A percentile compares a stretch with the other conserved stretches of the same genome.
phyloP scores from a whole-genome alignment of 208 protist genomes.

The Acanthamoeba triangularis region DNA sequence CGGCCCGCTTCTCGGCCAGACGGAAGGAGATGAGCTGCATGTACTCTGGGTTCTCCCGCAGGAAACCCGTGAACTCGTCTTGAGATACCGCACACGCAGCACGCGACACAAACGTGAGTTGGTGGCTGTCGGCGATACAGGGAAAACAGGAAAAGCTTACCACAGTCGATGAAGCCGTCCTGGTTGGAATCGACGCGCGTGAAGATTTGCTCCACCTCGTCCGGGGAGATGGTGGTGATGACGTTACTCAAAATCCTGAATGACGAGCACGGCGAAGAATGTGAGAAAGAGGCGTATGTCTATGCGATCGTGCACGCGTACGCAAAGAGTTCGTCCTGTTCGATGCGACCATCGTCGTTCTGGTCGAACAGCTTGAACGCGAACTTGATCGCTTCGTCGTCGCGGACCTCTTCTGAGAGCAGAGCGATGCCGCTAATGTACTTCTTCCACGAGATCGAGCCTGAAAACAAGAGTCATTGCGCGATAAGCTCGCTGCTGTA shows the following conservation, averaged over 20 bases:
- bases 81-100: too few relatives aligned
- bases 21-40: slow-evolving; percentile 69
- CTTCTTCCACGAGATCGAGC: slow-evolving; percentile 51
- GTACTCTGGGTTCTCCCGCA: slow-evolving; percentile 59
- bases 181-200: background rate
- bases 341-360: slow-evolving; percentile 51
- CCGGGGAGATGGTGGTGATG: background rate
- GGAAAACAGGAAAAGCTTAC: background rate
- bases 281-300: background rate
- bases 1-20: background rate
- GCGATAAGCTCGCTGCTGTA: background rate
- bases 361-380: slow-evolving; percentile 55
- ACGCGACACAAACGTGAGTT: background rate
- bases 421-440: slow-evolving; percentile 52
- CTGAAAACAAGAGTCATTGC: background rate
- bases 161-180: slow-evolving; percentile 36
- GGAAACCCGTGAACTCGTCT: slow-evolving; percentile 27
- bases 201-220: slow-evolving; percentile 52
- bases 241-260: slow-evolving; percentile 36
- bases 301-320: background rate
- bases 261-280: background rate
- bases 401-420: slow-evolving; percentile 15
- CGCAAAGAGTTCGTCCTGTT: slow-evolving; percentile 22
- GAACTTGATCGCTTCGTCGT: slow-evolving; percentile 43
- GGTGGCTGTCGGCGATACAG: too few relatives aligned